These are phyloP conservation scores for Lasiodiplodia theobromae DNA, from an alignment of 2,329 filamentous ascomycete species.

Conservation along the genomic window DNA sequence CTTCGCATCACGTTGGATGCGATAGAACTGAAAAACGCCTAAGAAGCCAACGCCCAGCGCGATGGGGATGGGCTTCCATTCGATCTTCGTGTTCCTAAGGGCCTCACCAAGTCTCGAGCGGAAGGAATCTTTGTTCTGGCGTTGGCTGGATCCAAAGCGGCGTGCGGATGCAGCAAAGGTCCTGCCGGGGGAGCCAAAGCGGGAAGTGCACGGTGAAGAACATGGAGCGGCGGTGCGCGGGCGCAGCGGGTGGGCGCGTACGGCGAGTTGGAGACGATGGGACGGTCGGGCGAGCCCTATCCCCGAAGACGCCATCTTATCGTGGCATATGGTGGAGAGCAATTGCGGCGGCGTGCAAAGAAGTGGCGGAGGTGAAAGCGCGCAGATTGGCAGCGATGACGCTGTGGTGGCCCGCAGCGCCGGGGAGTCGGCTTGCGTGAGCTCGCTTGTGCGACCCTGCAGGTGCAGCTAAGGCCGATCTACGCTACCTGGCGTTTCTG, in stretches of 20 bases:
- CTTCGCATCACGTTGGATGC: slow-evolving; percentile 65
- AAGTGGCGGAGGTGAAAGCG: slow-evolving; percentile 1
- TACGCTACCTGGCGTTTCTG: slow-evolving; percentile 20
- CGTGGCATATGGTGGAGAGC: slow-evolving; percentile 21
- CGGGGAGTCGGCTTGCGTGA: slow-evolving; percentile 16
- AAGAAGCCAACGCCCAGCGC: slow-evolving; percentile 85
- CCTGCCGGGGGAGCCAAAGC: slow-evolving; percentile 28
- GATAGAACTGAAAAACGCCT: slow-evolving; percentile 83
- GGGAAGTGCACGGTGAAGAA: slow-evolving; percentile 34
- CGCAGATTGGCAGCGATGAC: slow-evolving; percentile 20
- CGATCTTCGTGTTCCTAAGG: slow-evolving; percentile 69
- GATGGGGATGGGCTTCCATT: slow-evolving; percentile 92
- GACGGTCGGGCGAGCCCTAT: slow-evolving; percentile 26
- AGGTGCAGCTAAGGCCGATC: slow-evolving; percentile 16
- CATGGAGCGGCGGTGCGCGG: slow-evolving; percentile 29
- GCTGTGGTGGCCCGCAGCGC: slow-evolving; percentile 18
- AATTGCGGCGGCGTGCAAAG: background rate
- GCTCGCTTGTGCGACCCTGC: slow-evolving; percentile 24
- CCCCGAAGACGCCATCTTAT: slow-evolving; percentile 18
- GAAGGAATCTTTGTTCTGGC: slow-evolving; percentile 61
- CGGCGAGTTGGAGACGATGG: slow-evolving; percentile 4
- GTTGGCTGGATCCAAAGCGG: slow-evolving; percentile 48
- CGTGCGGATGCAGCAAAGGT: slow-evolving; percentile 51
- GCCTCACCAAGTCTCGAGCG: slow-evolving; percentile 64
- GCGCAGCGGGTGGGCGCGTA: slow-evolving; percentile 31